A percentile compares a stretch with the other conserved stretches of the same genome.
phyloP scores from a whole-genome alignment of 116 monocot species.

The Zostera marina region DNA sequence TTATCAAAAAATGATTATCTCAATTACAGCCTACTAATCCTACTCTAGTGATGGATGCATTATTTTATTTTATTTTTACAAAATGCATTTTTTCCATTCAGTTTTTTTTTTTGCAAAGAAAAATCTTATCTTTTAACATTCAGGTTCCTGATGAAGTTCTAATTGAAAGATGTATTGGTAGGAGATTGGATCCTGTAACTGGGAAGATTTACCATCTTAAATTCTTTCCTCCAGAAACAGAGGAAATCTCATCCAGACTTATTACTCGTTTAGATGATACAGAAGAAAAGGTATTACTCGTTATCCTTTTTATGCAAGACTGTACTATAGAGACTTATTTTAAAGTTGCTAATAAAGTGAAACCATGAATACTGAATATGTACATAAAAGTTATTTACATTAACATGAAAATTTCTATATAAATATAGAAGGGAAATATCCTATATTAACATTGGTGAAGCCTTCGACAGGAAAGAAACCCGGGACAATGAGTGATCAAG shows the following conservation, averaged over 20 bases:
- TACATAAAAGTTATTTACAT: too few relatives aligned
- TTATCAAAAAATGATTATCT: too few relatives aligned
- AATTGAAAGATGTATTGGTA: constrained; percentile 87
- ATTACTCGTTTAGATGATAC: constrained; percentile 71
- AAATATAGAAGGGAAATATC: too few relatives aligned
- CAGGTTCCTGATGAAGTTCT: constrained; percentile 96
- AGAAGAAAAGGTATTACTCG: constrained; percentile 50
- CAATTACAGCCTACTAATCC: too few relatives aligned
- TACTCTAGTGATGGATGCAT: too few relatives aligned
- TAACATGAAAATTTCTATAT: too few relatives aligned
- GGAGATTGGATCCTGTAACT: constrained; percentile 85
- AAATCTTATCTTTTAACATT: constrained; percentile 20
- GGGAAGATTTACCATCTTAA: constrained; percentile 84
- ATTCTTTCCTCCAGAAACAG: constrained; percentile 61
- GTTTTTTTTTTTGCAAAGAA: too few relatives aligned
- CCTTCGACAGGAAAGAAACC: too few relatives aligned
- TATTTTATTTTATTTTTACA: background rate
- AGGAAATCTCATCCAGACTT: constrained; percentile 66
- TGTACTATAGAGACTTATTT: background rate
- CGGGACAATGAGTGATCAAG: too few relatives aligned
- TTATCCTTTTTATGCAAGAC: background rate
- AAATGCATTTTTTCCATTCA: background rate
- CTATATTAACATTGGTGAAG: too few relatives aligned
- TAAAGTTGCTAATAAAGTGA: too few relatives aligned
- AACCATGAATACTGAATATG: too few relatives aligned